A percentile compares a stretch with the other conserved stretches of the same genome.
Conservation (phyloP, 306 rosid genomes). For the Inga leiocalycina region DNA sequence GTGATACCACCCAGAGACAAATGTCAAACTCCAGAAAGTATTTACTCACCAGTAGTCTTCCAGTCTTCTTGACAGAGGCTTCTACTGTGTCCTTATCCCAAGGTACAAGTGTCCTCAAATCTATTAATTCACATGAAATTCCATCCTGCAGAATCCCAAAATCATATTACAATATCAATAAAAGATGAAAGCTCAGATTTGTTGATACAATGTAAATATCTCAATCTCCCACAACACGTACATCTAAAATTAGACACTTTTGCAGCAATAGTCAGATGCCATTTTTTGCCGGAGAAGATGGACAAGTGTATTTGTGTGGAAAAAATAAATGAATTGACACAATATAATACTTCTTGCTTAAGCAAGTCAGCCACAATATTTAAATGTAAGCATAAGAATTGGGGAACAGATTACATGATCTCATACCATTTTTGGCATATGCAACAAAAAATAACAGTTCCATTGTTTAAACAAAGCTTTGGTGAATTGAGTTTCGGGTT, state of each 20-base stretch:
- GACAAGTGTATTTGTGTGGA: not conserved
- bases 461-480: not conserved
- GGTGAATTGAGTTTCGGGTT: not conserved
- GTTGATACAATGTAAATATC: not conserved
- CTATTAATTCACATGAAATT: slow-evolving; percentile 92
- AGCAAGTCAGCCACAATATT: slow-evolving; percentile 1
- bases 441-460: not conserved
- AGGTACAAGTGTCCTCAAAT: slow-evolving; percentile 87
- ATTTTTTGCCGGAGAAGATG: not conserved
- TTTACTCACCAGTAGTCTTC: slow-evolving; percentile 87
- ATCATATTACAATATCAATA: slow-evolving; percentile 13
- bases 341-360: not conserved
- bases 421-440: not conserved
- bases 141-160: slow-evolving; percentile 70
- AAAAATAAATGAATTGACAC: not conserved
- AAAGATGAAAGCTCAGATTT: slow-evolving; percentile 2
- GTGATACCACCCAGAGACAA: not conserved
- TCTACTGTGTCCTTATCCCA: slow-evolving; percentile 98
- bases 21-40: slow-evolving; percentile 8
- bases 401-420: not conserved
- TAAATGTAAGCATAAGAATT: not conserved
- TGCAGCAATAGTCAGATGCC: not conserved
- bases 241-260: not conserved
- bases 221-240: not conserved
- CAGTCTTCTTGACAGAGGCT: slow-evolving; percentile 89